Percentiles rank a stretch among this genome's conserved stretches.
phyloP scores from a whole-genome alignment of 768 basidiomycete species.

The Sistotremastrum suecicum region DNA sequence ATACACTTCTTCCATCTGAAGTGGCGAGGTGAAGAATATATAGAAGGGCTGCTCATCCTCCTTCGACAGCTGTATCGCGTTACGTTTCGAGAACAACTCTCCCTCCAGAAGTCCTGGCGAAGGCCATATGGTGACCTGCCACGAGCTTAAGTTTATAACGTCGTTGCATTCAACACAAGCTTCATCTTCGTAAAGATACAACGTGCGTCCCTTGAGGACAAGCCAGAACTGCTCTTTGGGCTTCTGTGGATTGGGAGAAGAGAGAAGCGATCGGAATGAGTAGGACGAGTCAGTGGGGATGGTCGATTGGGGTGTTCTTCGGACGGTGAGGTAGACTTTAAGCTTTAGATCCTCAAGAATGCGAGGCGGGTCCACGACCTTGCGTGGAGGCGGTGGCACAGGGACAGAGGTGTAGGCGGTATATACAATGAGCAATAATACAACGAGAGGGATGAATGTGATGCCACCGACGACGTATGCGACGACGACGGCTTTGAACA shows the following conservation, averaged over 20 bases:
- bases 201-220: constrained; percentile 78
- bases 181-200: constrained; percentile 93
- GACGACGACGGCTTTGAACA: constrained; percentile 53
- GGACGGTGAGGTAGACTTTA: constrained; percentile 74
- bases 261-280: constrained; percentile 33
- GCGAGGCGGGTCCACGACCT: constrained; percentile 11
- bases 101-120: constrained; percentile 63
- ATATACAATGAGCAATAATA: constrained; percentile 42
- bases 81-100: constrained; percentile 82
- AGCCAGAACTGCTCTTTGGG: constrained; percentile 92
- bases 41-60: constrained; percentile 62
- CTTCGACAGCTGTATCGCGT: constrained; percentile 44
- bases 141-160: constrained; percentile 72
- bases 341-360: constrained; percentile 48
- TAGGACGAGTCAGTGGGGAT: constrained; percentile 46
- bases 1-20: constrained; percentile 98
- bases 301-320: constrained; percentile 62
- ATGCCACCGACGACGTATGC: constrained; percentile 84
- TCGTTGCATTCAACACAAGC: constrained; percentile 80
- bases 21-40: constrained; percentile 77
- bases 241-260: constrained; percentile 63
- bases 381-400: constrained; percentile 23
- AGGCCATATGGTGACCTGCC: constrained; percentile 64
- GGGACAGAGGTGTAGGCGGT: constrained; percentile 78
- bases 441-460: constrained; percentile 73